Conservation (phyloP, 2,329 filamentous ascomycete species). For the Cadophora gregata region DNA sequence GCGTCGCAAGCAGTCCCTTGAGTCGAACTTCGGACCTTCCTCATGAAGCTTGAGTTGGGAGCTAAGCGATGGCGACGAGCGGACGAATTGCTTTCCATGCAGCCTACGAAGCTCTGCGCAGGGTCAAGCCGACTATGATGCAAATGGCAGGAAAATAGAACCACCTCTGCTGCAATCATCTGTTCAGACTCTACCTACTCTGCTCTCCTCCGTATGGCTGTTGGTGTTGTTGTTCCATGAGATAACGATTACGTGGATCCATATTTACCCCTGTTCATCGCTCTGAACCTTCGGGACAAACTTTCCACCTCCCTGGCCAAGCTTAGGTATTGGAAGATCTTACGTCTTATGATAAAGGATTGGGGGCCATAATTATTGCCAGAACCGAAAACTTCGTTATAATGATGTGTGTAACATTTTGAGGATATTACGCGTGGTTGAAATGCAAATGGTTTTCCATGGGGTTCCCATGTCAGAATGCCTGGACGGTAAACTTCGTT, state of each 20-base stretch:
- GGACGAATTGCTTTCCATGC: neutral
- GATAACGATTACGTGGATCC: neutral
- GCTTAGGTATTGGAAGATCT: neutral
- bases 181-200: too few relatives aligned
- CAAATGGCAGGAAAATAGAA: neutral
- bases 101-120: neutral
- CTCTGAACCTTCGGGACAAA: neutral
- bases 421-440: neutral
- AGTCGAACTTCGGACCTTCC: conserved; percentile 5
- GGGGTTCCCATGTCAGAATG: too few relatives aligned
- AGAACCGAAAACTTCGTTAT: neutral
- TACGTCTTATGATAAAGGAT: neutral
- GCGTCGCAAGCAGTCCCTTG: neutral
- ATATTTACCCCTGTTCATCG: neutral
- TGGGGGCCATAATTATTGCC: neutral
- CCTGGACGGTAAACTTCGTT: too few relatives aligned
- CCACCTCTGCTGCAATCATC: neutral
- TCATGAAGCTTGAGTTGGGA: conserved; percentile 5
- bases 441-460: neutral
- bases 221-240: neutral
- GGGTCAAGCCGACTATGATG: neutral
- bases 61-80: neutral
- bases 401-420: neutral
- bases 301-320: neutral
- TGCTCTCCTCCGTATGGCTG: neutral